A percentile compares a stretch with the other conserved stretches of the same genome.
Evolutionary conservation across 768 basidiomycete species (phyloP).

Genomic region (Suillus occidentalis): DNA sequence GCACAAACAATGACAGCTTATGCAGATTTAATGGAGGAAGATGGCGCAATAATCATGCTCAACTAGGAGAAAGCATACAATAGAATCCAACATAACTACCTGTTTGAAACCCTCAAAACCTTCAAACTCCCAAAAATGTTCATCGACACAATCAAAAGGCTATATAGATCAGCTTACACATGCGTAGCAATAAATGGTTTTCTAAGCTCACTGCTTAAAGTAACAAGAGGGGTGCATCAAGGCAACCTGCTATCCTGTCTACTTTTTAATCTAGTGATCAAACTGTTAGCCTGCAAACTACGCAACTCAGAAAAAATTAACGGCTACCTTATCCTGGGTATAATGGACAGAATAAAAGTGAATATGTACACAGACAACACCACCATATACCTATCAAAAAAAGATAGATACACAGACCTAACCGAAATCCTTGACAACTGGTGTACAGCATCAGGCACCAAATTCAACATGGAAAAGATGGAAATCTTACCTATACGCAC

Average conservation of each 20-base stretch:
- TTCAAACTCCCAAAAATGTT: slow-evolving; percentile 28
- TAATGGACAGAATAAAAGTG: too few species aligned
- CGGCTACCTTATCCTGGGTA: too few species aligned
- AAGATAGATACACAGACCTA: too few species aligned
- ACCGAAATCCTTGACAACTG: too few species aligned
- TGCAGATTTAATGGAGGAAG: too few species aligned
- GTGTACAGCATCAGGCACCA: too few species aligned
- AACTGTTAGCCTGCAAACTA: not conserved
- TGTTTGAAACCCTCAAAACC: slow-evolving; percentile 26
- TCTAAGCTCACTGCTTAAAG: not conserved
- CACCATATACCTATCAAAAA: too few species aligned
- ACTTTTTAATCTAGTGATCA: not conserved
- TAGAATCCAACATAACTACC: slow-evolving; percentile 34
- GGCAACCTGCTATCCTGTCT: not conserved
- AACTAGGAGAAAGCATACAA: slow-evolving; percentile 17
- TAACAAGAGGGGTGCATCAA: rapidly evolving
- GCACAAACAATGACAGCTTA: too few species aligned
- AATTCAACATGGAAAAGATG: too few species aligned
- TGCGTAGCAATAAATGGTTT: not conserved
- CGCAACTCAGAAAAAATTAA: not conserved
- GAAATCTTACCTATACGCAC: too few species aligned
- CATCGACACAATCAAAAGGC: slow-evolving; percentile 17
- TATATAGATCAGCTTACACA: not conserved
- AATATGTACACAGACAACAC: too few species aligned
- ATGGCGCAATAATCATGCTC: too few species aligned